A percentile compares a stretch with the other conserved stretches of the same genome.
These are phyloP conservation scores for Blastocystis sp. DNA, from an alignment of 352 stramenopile genomes.

Conservation along the genomic window DNA sequence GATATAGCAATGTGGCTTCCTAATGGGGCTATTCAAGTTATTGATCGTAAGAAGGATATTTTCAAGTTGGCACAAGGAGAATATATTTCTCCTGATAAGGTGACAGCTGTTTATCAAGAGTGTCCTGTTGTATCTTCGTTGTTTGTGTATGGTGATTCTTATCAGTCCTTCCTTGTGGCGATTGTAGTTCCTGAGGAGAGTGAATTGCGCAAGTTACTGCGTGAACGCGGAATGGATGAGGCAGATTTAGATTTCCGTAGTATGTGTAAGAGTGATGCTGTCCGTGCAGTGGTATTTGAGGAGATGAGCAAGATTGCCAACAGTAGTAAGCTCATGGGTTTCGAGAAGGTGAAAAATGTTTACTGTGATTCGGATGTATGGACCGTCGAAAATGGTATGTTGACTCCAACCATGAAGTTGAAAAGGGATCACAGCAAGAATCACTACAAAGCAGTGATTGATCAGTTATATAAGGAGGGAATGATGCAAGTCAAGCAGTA, in stretches of 20 bases:
- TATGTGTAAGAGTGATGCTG: conserved; percentile 72
- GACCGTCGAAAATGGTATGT: conserved; percentile 83
- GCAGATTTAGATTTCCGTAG: conserved; percentile 70
- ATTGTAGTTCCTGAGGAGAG: conserved; percentile 88
- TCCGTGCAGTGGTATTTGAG: conserved; percentile 76
- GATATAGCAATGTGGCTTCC: conserved; percentile 77
- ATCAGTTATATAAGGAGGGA: conserved; percentile 75
- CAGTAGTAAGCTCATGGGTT: conserved; percentile 80
- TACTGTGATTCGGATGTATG: conserved; percentile 82
- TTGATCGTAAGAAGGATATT: conserved; percentile 83
- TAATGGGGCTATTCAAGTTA: conserved; percentile 76
- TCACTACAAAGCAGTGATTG: conserved; percentile 75
- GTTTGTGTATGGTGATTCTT: conserved; percentile 92
- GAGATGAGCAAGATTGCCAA: conserved; percentile 77
- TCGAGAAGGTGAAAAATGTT: conserved; percentile 85
- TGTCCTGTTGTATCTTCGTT: conserved; percentile 21
- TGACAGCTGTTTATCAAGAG: conserved; percentile 73
- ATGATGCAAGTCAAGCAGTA: conserved; percentile 38
- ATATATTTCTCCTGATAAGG: conserved; percentile 79
- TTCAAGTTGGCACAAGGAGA: conserved; percentile 82
- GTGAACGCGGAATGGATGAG: conserved; percentile 72
- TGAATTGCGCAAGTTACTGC: conserved; percentile 76
- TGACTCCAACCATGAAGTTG: conserved; percentile 94
- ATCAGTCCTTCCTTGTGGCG: conserved; percentile 87
- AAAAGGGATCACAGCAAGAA: conserved; percentile 83